Conservation (phyloP, 2,329 filamentous ascomycete species). For the Neonectria hederae region DNA sequence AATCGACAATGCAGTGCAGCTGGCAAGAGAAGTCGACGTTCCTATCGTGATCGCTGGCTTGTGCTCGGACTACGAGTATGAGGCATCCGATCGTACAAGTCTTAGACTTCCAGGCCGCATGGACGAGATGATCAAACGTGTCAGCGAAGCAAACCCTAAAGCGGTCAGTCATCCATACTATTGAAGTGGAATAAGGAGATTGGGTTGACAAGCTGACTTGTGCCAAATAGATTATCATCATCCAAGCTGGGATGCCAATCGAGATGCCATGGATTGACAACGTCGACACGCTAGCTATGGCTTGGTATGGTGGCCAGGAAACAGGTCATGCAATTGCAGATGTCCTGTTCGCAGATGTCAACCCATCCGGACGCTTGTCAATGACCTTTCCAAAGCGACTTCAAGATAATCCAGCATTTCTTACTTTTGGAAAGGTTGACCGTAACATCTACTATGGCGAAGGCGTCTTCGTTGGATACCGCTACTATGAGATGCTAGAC, state of each 20-base stretch:
- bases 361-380: slow-evolving; percentile 69
- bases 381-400: slow-evolving; percentile 70
- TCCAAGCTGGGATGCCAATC: neutral
- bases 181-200: no score
- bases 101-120: neutral
- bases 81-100: slow-evolving; percentile 58
- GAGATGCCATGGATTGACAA: slow-evolving; percentile 35
- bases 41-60: slow-evolving; percentile 65
- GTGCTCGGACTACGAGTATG: slow-evolving; percentile 53
- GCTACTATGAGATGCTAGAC: slow-evolving; percentile 72
- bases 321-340: slow-evolving; percentile 73
- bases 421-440: slow-evolving; percentile 76
- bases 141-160: slow-evolving; percentile 14
- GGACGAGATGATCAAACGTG: slow-evolving; percentile 11
- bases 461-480: slow-evolving; percentile 75
- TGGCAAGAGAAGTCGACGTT: slow-evolving; percentile 56
- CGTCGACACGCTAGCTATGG: slow-evolving; percentile 66
- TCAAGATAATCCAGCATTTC: slow-evolving; percentile 72
- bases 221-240: neutral
- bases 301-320: slow-evolving; percentile 74
- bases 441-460: slow-evolving; percentile 73
- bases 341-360: slow-evolving; percentile 67
- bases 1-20: slow-evolving; percentile 44
- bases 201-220: neutral
- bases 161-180: neutral